phyloP scores from a whole-genome alignment of 169 alveolate genomes.

The Plasmodium reichenowi region DNA sequence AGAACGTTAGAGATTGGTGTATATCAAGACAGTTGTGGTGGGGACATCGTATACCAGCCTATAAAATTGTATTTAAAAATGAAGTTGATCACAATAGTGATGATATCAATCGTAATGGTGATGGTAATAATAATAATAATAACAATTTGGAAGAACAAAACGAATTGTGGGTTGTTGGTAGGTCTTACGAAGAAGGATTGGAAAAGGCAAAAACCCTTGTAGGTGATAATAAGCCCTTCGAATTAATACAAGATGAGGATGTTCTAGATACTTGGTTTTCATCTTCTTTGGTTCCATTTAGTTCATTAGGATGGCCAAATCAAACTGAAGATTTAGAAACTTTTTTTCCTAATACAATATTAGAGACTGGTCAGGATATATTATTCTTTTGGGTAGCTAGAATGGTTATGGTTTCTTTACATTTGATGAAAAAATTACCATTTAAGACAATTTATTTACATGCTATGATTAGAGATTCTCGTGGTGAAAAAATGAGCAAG shows the following conservation, averaged over 20 bases:
- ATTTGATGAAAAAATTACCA: slow-evolving; percentile 96
- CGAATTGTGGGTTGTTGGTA: slow-evolving; percentile 94
- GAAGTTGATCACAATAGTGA: background rate
- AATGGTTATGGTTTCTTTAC: slow-evolving; percentile 98
- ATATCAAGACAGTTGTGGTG: slow-evolving; percentile 99
- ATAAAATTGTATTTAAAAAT: slow-evolving; percentile 85
- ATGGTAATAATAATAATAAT: background rate
- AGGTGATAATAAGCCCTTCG: slow-evolving; percentile 84
- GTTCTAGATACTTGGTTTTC: slow-evolving; percentile 99
- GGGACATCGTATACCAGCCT: slow-evolving; percentile 99
- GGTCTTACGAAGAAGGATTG: slow-evolving; percentile 91
- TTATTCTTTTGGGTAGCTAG: slow-evolving; percentile 99
- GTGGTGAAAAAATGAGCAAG: slow-evolving; percentile 99
- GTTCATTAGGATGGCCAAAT: slow-evolving; percentile 99
- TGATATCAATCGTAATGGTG: background rate
- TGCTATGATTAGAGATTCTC: slow-evolving; percentile 98
- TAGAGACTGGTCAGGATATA: slow-evolving; percentile 99
- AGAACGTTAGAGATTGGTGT: slow-evolving; percentile 99
- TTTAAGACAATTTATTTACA: slow-evolving; percentile 97
- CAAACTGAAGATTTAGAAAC: slow-evolving; percentile 92
- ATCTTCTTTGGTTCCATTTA: slow-evolving; percentile 98
- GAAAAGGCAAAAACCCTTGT: slow-evolving; percentile 90
- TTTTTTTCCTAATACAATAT: slow-evolving; percentile 96
- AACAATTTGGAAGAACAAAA: slow-evolving; percentile 47
- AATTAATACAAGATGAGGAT: slow-evolving; percentile 97